phyloP scores from a whole-genome alignment of 257 asterid species.

The Leonotis leonurus region DNA sequence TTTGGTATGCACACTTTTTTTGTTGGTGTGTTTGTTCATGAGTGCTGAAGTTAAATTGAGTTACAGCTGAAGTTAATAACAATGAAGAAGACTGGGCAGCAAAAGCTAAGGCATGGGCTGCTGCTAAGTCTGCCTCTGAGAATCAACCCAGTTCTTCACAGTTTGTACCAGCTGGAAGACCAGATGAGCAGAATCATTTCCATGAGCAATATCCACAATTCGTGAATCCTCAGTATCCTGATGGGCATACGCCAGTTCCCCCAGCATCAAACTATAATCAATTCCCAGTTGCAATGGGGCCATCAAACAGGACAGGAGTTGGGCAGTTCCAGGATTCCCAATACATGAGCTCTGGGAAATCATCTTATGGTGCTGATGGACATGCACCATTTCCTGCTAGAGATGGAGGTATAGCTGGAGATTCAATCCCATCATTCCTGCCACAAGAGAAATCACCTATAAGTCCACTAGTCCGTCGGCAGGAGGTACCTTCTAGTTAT shows the following conservation, averaged over 20 bases:
- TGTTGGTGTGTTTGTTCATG: not conserved
- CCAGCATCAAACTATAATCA: constrained; percentile 50
- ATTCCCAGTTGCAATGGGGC: constrained; percentile 34
- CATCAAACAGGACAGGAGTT: constrained; percentile 28
- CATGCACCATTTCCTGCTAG: constrained; percentile 38
- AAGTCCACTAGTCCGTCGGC: constrained; percentile 77
- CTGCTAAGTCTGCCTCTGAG: constrained; percentile 65
- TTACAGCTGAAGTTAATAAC: constrained; percentile 45
- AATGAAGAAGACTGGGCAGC: constrained; percentile 95
- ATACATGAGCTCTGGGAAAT: constrained; percentile 37
- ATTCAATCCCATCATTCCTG: constrained; percentile 41
- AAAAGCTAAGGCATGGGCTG: constrained; percentile 98
- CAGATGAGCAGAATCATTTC: constrained; percentile 48
- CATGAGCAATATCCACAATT: constrained; percentile 47
- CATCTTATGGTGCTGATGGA: constrained; percentile 36
- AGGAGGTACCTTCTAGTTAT: constrained; percentile 99
- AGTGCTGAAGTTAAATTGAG: constrained; percentile 17
- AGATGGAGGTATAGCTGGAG: constrained; percentile 51
- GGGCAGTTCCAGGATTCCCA: constrained; percentile 45
- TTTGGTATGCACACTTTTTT: not conserved
- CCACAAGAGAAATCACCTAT: constrained; percentile 51
- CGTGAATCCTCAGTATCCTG: constrained; percentile 39
- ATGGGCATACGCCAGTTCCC: constrained; percentile 28
- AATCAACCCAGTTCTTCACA: constrained; percentile 53
- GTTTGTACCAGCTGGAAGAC: constrained; percentile 39